These are phyloP conservation scores for Margaritispora aquatica DNA, from an alignment of 495 filamentous ascomycete genomes.

Conservation along the genomic window DNA sequence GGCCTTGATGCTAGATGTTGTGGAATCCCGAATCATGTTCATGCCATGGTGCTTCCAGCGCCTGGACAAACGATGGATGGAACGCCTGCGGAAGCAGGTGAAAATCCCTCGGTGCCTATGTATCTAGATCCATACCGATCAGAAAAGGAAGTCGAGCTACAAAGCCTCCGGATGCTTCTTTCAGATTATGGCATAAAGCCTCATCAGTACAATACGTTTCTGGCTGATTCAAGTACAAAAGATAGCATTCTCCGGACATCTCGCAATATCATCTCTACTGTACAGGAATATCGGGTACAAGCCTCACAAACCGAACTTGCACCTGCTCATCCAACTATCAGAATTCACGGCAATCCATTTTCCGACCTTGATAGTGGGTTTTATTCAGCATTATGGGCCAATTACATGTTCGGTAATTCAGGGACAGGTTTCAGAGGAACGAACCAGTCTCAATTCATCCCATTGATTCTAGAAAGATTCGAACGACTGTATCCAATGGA, in stretches of 20 bases:
- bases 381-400: conserved; percentile 76
- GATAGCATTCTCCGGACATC: conserved; percentile 71
- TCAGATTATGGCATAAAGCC: conserved; percentile 52
- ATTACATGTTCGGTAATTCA: conserved; percentile 50
- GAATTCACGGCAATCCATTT: conserved; percentile 27
- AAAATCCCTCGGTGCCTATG: conserved; percentile 47
- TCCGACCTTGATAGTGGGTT: conserved; percentile 58
- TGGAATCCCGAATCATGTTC: conserved; percentile 73
- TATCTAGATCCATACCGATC: conserved; percentile 81
- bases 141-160: conserved; percentile 54
- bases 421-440: conserved; percentile 15
- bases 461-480: conserved; percentile 59
- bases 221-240: conserved; percentile 51
- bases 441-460: conserved; percentile 55
- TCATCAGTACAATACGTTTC: conserved; percentile 45
- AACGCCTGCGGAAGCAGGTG: conserved; percentile 10
- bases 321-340: conserved; percentile 18
- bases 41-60: conserved; percentile 60
- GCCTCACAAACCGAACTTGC: conserved; percentile 13
- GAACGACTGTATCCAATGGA: conserved; percentile 31
- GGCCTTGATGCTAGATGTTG: conserved; percentile 67
- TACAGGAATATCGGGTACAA: conserved; percentile 31
- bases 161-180: conserved; percentile 53
- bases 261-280: conserved; percentile 64
- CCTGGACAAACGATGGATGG: conserved; percentile 59